Evolutionary conservation across 148 eudicot species (phyloP).

Genomic region (Fagopyrum esculentum): DNA sequence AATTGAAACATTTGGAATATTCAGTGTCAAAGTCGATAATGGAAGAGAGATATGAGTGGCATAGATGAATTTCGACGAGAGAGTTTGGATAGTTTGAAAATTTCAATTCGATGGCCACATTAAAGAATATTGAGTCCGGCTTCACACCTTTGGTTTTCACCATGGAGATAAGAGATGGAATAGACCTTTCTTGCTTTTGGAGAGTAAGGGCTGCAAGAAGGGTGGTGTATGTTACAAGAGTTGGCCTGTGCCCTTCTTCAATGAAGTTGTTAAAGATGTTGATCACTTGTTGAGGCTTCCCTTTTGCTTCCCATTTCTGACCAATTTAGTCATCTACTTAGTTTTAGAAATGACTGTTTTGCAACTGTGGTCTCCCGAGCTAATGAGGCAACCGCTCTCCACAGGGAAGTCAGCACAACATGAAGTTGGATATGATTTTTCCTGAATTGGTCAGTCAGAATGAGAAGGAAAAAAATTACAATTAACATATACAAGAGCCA

Average conservation of each 20-base stretch:
- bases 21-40: no score
- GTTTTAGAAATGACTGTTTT: slow-evolving; percentile 68
- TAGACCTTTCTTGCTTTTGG: slow-evolving; percentile 54
- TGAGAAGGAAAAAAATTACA: background rate
- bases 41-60: no score
- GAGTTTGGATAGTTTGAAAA: no score
- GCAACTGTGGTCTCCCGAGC: slow-evolving; percentile 56
- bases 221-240: slow-evolving; percentile 80
- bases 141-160: slow-evolving; percentile 60
- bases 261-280: slow-evolving; percentile 47
- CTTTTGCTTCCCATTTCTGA: slow-evolving; percentile 50
- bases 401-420: slow-evolving; percentile 23
- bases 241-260: slow-evolving; percentile 81
- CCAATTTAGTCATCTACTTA: slow-evolving; percentile 40
- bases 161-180: slow-evolving; percentile 58
- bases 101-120: slow-evolving; percentile 55
- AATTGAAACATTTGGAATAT: no score
- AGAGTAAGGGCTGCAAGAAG: slow-evolving; percentile 68
- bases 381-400: slow-evolving; percentile 38
- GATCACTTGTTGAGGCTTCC: slow-evolving; percentile 60
- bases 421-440: slow-evolving; percentile 28
- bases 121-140: slow-evolving; percentile 86
- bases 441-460: slow-evolving; percentile 20
- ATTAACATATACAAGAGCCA: background rate
- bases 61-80: no score